Conservation (phyloP, 169 alveolate species). For the Plasmodium reichenowi region DNA sequence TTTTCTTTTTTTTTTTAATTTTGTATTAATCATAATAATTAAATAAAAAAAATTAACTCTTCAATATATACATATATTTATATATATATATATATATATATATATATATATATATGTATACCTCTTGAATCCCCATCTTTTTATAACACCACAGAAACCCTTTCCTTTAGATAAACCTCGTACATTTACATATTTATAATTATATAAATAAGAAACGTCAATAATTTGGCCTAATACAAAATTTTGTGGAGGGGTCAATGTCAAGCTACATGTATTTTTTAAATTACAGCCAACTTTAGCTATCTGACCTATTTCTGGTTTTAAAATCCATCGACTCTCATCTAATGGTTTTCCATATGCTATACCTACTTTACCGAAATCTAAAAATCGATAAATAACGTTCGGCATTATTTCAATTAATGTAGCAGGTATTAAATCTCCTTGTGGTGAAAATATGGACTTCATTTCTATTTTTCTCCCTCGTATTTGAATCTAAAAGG, state of each 20-base stretch:
- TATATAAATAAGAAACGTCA: slow-evolving; percentile 89
- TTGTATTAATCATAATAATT: too few relatives aligned
- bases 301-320: slow-evolving; percentile 84
- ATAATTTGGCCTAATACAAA: slow-evolving; percentile 88
- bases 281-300: slow-evolving; percentile 78
- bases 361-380: slow-evolving; percentile 70
- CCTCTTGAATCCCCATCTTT: slow-evolving; percentile 94
- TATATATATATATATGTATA: slow-evolving; percentile 74
- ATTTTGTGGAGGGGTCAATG: slow-evolving; percentile 90
- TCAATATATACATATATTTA: too few relatives aligned
- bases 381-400: slow-evolving; percentile 62
- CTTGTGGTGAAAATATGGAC: slow-evolving; percentile 70
- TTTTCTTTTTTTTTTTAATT: too few relatives aligned
- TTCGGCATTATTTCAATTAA: slow-evolving; percentile 76
- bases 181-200: slow-evolving; percentile 91
- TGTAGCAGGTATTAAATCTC: slow-evolving; percentile 64
- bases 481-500: slow-evolving; percentile 63
- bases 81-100: background rate
- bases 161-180: slow-evolving; percentile 93
- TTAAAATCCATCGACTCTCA: slow-evolving; percentile 84
- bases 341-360: slow-evolving; percentile 86
- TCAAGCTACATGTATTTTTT: slow-evolving; percentile 83
- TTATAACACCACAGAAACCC: slow-evolving; percentile 93
- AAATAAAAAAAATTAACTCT: too few relatives aligned
- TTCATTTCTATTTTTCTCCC: slow-evolving; percentile 72